A percentile compares a stretch with the other conserved stretches of the same genome.
Conservation (phyloP, 2,329 filamentous ascomycete genomes). For the Juglanconis sp. region DNA sequence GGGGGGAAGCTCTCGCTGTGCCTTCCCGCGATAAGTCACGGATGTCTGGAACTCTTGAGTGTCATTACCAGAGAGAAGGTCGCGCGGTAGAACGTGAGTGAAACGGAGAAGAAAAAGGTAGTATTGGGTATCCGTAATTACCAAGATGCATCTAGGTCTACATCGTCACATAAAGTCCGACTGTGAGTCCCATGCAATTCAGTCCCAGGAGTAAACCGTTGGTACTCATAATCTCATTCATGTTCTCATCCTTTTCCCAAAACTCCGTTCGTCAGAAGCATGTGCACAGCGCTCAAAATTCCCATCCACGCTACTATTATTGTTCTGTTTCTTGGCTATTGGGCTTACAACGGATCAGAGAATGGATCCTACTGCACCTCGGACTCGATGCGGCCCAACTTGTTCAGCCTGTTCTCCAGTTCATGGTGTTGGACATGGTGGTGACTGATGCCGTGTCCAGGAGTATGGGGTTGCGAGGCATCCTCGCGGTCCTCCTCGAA, state of each 20-base stretch:
- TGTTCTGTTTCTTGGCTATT: no score
- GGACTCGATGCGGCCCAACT: conserved; percentile 15
- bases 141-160: conserved; percentile 4
- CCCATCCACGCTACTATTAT: not conserved
- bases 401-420: conserved; percentile 9
- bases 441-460: not conserved
- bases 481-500: conserved; percentile 9
- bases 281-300: not conserved
- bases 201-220: no score
- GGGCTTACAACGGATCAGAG: not conserved
- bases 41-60: no score
- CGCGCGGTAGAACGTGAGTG: no score
- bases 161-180: not conserved
- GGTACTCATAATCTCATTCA: not conserved
- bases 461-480: not conserved
- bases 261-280: not conserved
- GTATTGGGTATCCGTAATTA: conserved; percentile 12
- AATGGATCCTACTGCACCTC: conserved; percentile 10
- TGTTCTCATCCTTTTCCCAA: not conserved
- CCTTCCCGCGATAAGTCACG: no score
- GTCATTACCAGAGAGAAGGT: no score
- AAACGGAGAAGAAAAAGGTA: not conserved
- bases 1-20: no score
- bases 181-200: not conserved
- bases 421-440: conserved; percentile 13